Evolutionary conservation across 2,329 filamentous ascomycete species (phyloP).

Genomic region (Fusarium brevicatenulatum): DNA sequence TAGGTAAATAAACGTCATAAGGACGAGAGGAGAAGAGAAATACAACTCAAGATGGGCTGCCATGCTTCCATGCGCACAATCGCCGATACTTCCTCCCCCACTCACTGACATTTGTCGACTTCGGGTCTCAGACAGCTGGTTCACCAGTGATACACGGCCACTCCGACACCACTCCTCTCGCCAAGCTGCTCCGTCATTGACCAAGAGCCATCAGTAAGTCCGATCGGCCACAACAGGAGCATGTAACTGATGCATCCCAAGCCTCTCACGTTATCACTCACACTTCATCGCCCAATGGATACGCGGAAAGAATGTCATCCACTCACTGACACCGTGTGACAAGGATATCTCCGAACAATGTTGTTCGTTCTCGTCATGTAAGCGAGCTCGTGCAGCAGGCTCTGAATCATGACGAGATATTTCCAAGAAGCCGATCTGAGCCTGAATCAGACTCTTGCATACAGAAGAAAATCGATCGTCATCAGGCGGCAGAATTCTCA

Average conservation of each 20-base stretch:
- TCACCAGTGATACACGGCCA: background rate
- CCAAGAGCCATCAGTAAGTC: background rate
- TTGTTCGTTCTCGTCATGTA: background rate
- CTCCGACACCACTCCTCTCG: background rate
- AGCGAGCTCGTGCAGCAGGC: too few species aligned
- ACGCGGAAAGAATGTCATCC: background rate
- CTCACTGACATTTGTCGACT: background rate
- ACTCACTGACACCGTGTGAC: background rate
- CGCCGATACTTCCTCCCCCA: too few species aligned
- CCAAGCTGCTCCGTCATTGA: background rate
- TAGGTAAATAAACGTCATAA: background rate
- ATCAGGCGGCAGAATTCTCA: slow-evolving; percentile 14
- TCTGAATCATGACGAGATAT: background rate
- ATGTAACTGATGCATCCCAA: background rate
- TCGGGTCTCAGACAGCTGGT: background rate
- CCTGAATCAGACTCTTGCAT: background rate
- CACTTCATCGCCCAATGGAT: background rate
- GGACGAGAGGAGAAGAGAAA: background rate
- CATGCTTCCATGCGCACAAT: background rate
- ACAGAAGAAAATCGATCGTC: background rate
- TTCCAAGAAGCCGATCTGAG: background rate
- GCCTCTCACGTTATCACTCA: background rate
- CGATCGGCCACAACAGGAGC: background rate
- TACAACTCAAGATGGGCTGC: background rate
- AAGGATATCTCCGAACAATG: background rate